Evolutionary conservation across 2,329 filamentous ascomycete species (phyloP).

Genomic region (Stagonosporopsis cucurbitacearum): DNA sequence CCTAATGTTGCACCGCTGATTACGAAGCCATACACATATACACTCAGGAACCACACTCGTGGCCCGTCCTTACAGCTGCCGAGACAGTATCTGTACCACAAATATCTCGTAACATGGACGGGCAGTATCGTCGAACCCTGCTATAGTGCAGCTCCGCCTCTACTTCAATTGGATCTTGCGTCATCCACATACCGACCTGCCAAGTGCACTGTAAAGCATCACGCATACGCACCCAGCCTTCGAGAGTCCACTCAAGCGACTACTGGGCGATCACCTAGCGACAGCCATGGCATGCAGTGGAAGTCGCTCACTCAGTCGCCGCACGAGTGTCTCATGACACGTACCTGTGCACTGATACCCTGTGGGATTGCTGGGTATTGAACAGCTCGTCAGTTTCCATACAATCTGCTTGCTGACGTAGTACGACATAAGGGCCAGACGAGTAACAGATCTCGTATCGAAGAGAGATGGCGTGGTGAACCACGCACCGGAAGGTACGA

Average conservation of each 20-base stretch:
- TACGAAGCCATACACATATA: not conserved
- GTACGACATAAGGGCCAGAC: constrained; percentile 18
- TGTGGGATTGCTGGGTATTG: not conserved
- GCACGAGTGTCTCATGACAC: constrained; percentile 23
- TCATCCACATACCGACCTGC: not conserved
- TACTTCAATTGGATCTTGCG: not conserved
- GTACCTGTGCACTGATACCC: constrained; percentile 11
- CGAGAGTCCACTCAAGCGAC: not conserved
- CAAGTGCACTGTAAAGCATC: not conserved
- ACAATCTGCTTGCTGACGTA: constrained; percentile 10
- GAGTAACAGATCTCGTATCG: not conserved
- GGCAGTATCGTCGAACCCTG: constrained; percentile 3
- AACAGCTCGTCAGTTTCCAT: not conserved
- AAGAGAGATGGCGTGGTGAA: not conserved
- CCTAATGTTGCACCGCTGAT: not conserved
- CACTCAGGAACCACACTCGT: not conserved
- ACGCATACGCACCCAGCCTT: not conserved
- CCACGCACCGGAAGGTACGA: not conserved
- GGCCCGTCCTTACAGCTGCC: not conserved
- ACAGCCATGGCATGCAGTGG: constrained; percentile 15
- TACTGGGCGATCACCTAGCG: constrained; percentile 5
- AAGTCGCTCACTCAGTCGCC: constrained; percentile 15
- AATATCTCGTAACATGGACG: constrained; percentile 7
- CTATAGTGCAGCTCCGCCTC: constrained; percentile 1
- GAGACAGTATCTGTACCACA: not conserved